A percentile compares a stretch with the other conserved stretches of the same genome.
Evolutionary conservation across 1,284 basidiomycete genomes (phyloP).

Genomic region (Heliocybe sulcata): DNA sequence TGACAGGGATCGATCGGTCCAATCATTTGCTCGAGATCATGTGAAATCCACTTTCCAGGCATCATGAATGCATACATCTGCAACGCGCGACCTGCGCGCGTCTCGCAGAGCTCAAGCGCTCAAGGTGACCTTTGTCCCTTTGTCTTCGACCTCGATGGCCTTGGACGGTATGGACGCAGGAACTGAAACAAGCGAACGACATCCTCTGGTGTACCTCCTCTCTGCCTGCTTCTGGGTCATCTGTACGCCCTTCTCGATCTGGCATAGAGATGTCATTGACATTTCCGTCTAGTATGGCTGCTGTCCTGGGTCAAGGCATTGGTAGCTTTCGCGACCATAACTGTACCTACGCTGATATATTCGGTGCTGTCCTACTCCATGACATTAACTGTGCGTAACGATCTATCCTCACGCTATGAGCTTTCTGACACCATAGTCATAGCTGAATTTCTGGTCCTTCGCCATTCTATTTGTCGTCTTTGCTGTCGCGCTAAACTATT

Average conservation of each 20-base stretch:
- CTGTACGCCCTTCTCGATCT: conserved; percentile 35
- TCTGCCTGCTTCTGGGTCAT: conserved; percentile 85
- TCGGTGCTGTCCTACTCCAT: conserved; percentile 81
- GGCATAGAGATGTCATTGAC: conserved; percentile 7
- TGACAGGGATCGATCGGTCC: background rate
- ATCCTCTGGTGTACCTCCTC: conserved; percentile 67
- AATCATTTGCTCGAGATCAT: background rate
- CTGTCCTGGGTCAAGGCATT: conserved; percentile 69
- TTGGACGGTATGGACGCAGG: background rate
- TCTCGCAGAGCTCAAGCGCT: background rate
- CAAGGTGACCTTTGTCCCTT: background rate
- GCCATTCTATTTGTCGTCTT: conserved; percentile 67
- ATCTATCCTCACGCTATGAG: conserved; percentile 3
- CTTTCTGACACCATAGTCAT: conserved; percentile 7
- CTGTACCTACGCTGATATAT: conserved; percentile 71
- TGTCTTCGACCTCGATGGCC: background rate
- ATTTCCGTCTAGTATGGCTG: conserved; percentile 56
- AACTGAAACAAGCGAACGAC: conserved; percentile 19
- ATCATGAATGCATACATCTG: background rate
- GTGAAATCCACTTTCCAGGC: background rate
- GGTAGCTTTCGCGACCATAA: conserved; percentile 74
- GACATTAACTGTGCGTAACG: conserved; percentile 64
- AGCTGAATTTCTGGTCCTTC: conserved; percentile 88
- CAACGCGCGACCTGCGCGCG: background rate
- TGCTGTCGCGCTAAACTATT: conserved; percentile 68